Base-by-base conservation (phyloP, 805 yeast species). In the Candida sphagnicola region DNA sequence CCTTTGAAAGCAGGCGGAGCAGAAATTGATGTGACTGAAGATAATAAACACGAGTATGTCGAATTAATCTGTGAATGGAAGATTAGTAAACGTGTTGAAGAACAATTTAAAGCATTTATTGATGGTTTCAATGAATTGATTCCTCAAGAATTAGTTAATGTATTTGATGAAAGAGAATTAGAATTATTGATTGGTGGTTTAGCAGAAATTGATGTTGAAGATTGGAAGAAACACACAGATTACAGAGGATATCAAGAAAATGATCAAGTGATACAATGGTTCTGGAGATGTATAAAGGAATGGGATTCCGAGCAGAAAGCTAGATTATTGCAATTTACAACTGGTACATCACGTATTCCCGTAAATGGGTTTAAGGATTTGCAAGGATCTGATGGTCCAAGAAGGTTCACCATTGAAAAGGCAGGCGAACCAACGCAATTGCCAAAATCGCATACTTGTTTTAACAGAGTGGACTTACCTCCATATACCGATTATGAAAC, bases 171-270 rank as follows among this genome's bases (percentile, higher is more conserved):
- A 70, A 83, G 97, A 62, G 99, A 93, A 67, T 71, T 93, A 48
- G 99, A 93, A 72, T 72, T 93, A 59, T 77, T 93, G 58, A 93
- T 93, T 64, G 99, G 99, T 61, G 99, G 99, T 63, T 81, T 93
- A 57, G 93, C 97, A 2, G 99, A 93, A 56, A 91, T 93, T 54
- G 99, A 93, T 63, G 85, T 91, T 42, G 97, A 90, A 48, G 99
- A 93, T 70, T 93, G 99, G 99, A 93, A 89, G 69, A 90, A 88
- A 61, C 97, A 93, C 62, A 93, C 99, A 15, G 99, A 93, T 64
- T 93, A 93, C 68, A 80, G 99, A 69, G 99, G 99, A 4, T 93
- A 91, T 65, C 91, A 89, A 60, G 98, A 93, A 66, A 80, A 80
- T 47, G 99, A 93, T 65, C 95, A 89, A 67, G 96, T 89, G 36